Percentiles rank a stretch among this genome's conserved stretches.
Conservation (phyloP, 257 asterid species). For the Gentiana macrophylla region DNA sequence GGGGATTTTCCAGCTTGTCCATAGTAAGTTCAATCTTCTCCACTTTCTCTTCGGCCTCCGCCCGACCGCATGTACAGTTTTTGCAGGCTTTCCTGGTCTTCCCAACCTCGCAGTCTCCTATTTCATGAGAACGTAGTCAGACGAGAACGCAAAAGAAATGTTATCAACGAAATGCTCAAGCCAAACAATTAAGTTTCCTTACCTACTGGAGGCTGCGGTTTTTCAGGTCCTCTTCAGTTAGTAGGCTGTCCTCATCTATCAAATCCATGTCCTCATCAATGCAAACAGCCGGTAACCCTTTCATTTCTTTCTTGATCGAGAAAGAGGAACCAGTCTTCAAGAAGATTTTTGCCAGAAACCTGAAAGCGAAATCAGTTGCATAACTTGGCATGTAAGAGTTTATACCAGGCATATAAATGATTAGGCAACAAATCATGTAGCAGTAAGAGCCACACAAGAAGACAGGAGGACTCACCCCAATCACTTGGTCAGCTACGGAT, state of each 20-base stretch:
- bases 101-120: slow-evolving; percentile 86
- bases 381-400: not conserved
- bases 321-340: slow-evolving; percentile 88
- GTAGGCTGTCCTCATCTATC: slow-evolving; percentile 94
- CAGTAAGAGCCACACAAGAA: not conserved
- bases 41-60: slow-evolving; percentile 82
- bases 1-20: slow-evolving; percentile 78
- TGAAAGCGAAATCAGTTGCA: slow-evolving; percentile 17
- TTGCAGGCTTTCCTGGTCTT: slow-evolving; percentile 86
- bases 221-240: slow-evolving; percentile 85
- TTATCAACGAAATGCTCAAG: slow-evolving; percentile 1
- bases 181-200: slow-evolving; percentile 11
- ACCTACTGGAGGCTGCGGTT: slow-evolving; percentile 75
- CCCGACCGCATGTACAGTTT: slow-evolving; percentile 88
- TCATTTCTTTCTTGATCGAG: slow-evolving; percentile 44
- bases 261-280: slow-evolving; percentile 76
- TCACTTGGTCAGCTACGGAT: slow-evolving; percentile 32
- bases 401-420: not conserved
- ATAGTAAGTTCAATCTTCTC: slow-evolving; percentile 58
- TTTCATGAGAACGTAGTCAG: slow-evolving; percentile 8
- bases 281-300: slow-evolving; percentile 53
- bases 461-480: slow-evolving; percentile 45
- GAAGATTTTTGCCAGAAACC: slow-evolving; percentile 69
- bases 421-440: not conserved
- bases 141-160: not conserved